Evolutionary conservation across 495 filamentous ascomycete genomes (phyloP), one percentile per base, ranked within the genome.

Genomic region (Corynascus novoguineensis): DNA sequence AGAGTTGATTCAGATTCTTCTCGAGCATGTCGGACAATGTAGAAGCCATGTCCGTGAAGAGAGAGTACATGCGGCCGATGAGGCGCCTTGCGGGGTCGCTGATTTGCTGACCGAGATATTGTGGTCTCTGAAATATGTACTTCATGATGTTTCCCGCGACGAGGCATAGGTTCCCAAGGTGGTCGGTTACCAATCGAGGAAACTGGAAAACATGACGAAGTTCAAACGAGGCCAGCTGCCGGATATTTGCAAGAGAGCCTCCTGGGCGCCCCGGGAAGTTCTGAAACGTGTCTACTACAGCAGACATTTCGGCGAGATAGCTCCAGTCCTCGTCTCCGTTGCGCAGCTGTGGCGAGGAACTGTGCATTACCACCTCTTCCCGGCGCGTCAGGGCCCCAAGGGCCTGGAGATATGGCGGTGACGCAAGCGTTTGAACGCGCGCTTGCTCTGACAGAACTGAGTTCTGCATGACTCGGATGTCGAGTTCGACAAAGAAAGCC

Each of bases 1-100:
- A 65, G 25, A 82, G 64, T 46, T 66, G 71, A 29, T 74, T 80
- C 56, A 74, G 68, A 41, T 74, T 70, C 45, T 74, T 81, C 4
- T 81, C 78, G 22, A 80, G 71, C 48, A 78, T 64, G 27, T 54
- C 50, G 7, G 69, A 66, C 8, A 82, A 55, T 3, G 66, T 69
- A n/a, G 62, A 50, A 0, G 79, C 75, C 40, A 75, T 66, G 22
- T 59, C 45, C 21, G 50, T 66, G 61, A 74, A 82, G 42, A 73
- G 70, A 5, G 64, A 49, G 44, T 76, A 71, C 19, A 67, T 73
- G 28, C 68, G 60, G 14, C 37, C 17, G 6, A 79, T 53, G 22
- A 57, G 28, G 19, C 27, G 61, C 28, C 48, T 59, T 44, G 64
- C 53, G 27, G 52, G 59, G 19, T 64, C 66, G 28, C 61, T 48